Evolutionary conservation across 768 basidiomycete genomes (phyloP), one percentile per base, ranked within the genome.

Genomic region (Collybiopsis confluens): DNA sequence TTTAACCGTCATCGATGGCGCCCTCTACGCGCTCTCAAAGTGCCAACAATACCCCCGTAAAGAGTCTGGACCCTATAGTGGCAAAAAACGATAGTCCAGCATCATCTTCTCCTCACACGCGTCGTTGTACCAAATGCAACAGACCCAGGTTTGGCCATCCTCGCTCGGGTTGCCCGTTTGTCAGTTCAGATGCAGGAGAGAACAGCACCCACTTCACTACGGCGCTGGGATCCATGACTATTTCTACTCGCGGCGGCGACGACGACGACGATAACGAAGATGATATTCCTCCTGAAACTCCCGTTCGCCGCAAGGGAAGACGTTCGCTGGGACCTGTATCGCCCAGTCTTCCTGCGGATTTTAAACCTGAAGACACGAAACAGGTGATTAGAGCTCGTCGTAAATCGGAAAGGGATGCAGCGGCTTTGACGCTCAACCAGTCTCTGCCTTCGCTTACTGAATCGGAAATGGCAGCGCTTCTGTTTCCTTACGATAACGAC

Each of bases 141-240:
- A 76, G 75, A 21, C 80, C 81, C 0, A 71, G 74, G 50, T 72
- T 69, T 23, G 83, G 83, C 0, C 85, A 86, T 61, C 84, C 84
- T 16, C 80, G 83, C 42, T 79, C 79, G 0, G 82, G 83, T 9
- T 85, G 85, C 60, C 81, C 82, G 0, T 75, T 67, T 53, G 65
- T 62, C 20, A 71, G 74, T 41, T 64, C 72, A 18, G 51, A 24
- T 11, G 28, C 27, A 9, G 37, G 45, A 15, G 21, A 18, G n/a
- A 44, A 56, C 42, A 45, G 57, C 56, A 18, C 68, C 24, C 64
- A 59, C 21, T 67, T 81, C 43, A 65, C 65, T 4, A 67, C 71
- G 28, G 78, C 77, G 8, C 61, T 83, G 51, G 71, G 71, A 18
- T 80, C 80, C 6, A 73, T 82, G 59, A 66, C 71, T 24, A 70